Evolutionary conservation across 768 basidiomycete genomes (phyloP), one percentile per base, ranked within the genome.

Genomic region (Lactarius akahatsu): DNA sequence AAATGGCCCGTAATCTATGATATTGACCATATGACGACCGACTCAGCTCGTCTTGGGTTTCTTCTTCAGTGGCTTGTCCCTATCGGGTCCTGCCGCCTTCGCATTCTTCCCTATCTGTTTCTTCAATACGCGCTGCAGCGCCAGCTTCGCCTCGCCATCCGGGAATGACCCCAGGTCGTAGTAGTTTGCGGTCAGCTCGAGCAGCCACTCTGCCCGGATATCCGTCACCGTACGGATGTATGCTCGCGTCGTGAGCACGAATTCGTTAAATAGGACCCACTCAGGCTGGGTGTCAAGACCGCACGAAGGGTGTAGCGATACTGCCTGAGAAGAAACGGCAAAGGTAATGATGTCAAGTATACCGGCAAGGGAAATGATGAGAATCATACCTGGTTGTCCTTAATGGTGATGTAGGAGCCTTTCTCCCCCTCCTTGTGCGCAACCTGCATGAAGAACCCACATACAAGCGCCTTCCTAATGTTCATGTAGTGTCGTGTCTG

Each of bases 401-500:
- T 98, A 65, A 97, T 88, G 0, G 96, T 99, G 68, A 89, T 68
- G 74, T 99, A 98, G 62, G 82, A 84, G 3, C 88, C 85, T 76
- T 93, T 95, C 74, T 94, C 92, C 3, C 93, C 92, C 74, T 96
- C 94, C 75, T 92, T 92, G 76, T 97, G 94, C 8, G 96, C 97
- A 15, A 94, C 86, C 74, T 98, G 96, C 96, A 97, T 98, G 79
- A 98, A 99, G 83, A 92, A 99, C 2, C 96, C 97, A 71, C 89
- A 91, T 5, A 92, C 90, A 26, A 98, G 81, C 0, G 90, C 90
- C 76, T 88, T 88, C 32, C 94, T 85, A 64, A 98, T 88, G 70
- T 88, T 89, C 62, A 78, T 69, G 75, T 85, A 90, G 69, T 90
- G 84, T 73, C 47, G 60, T 3, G 68, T 62, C 40, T 43, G 64